Base-by-base conservation (phyloP, 2,329 filamentous ascomycete genomes). In the Fusarium brevicatenulatum region DNA sequence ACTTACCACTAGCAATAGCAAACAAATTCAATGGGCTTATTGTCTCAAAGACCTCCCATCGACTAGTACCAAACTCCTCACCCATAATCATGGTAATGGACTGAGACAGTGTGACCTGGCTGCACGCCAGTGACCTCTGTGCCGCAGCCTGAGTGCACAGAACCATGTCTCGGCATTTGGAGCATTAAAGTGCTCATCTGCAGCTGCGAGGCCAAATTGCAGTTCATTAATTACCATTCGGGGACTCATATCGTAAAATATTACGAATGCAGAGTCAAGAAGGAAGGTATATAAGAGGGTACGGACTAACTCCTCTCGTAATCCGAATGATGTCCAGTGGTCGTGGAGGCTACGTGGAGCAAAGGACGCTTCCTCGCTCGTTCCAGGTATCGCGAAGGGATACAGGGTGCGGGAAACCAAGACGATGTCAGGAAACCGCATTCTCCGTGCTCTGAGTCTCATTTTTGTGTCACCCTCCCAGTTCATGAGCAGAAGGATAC, bases 211-310 rank as follows among this genome's bases (percentile, higher is more conserved):
- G n/a, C 66, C 40, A 16, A 72, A 72, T 9, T 39, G 40, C 16
- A 73, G 11, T 25, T 73, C 71, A 2, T 8, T 37, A 7, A 61
- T 37, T 1, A 65, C 43, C 71, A 73, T 72, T 1, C 59, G 59
- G 2, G 69, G 69, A 16, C 52, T 42, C 6, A 67, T 34, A 7
- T 70, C 70, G n/a, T 73, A 44, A 16, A 73, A 72, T 25, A 73
- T 72, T 16, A 72, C 55, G 7, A 67, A 73, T 0, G 66, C 71
- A 16, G 62, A 70, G 25, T 73, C 69, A 8, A 73, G 55, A 21
- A 73, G n/a, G 18, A 70, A 73, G 5, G 59, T 57, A 7, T 64
- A 73, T 3, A 62, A 11, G 1, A 67, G 44, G 7, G 71, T 67
- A 4, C 69, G 66, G 18, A 60, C 67, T 13, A 60, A 64, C n/a